Evolutionary conservation across 1,139 yeast species (phyloP).

Genomic region (Arxiozyma slooffiae): DNA sequence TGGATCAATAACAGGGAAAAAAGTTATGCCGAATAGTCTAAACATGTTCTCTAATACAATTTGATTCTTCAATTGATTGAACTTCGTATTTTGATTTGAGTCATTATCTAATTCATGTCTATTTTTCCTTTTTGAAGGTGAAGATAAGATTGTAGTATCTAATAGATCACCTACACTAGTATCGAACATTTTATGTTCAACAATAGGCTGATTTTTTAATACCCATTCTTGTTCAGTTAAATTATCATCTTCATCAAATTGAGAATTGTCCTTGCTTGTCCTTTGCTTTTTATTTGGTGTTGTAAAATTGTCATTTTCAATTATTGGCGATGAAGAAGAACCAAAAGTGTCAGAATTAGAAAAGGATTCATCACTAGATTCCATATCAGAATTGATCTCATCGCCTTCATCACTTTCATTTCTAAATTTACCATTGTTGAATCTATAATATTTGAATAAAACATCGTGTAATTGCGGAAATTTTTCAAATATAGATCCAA

Average conservation of each 20-base stretch:
- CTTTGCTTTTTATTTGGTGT: neutral
- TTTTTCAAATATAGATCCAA: slow-evolving; percentile 15
- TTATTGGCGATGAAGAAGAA: neutral
- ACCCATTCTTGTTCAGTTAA: slow-evolving; percentile 19
- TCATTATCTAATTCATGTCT: neutral
- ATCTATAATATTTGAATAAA: slow-evolving; percentile 8
- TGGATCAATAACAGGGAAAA: slow-evolving; percentile 39
- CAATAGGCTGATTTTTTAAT: slow-evolving; percentile 16
- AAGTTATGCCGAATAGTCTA: slow-evolving; percentile 38
- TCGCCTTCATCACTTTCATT: neutral
- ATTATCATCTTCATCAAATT: slow-evolving; percentile 4
- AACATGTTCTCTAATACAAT: slow-evolving; percentile 34
- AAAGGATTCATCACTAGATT: neutral
- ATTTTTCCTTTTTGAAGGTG: slow-evolving; percentile 19
- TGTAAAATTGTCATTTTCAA: neutral
- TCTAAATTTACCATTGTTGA: neutral
- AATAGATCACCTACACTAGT: slow-evolving; percentile 25
- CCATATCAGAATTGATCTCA: neutral
- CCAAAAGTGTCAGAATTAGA: neutral
- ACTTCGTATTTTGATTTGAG: neutral
- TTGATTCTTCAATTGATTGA: slow-evolving; percentile 12
- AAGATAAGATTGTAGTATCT: slow-evolving; percentile 19
- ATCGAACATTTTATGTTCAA: slow-evolving; percentile 32
- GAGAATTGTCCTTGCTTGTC: neutral
- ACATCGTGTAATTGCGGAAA: slow-evolving; percentile 19